Base-by-base conservation (phyloP, 805 yeast species). In the Kuraishia piskuri region DNA sequence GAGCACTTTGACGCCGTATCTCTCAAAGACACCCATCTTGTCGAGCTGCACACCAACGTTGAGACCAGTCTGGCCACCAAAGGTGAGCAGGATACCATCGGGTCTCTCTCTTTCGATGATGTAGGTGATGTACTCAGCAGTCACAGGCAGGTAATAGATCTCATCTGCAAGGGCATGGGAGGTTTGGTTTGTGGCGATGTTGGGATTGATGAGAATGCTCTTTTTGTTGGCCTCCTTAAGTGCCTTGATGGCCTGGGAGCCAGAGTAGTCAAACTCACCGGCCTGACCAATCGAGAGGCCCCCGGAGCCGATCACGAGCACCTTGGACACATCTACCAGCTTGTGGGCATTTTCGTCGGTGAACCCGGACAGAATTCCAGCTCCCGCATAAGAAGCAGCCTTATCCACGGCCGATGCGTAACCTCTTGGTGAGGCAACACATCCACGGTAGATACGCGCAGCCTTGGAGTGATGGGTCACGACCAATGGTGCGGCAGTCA, bases 61-160 rank as follows among this genome's bases (percentile, higher is more conserved):
- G 63, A 94, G 79, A 59, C 87, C 99, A 36, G 99, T 94, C 76
- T 94, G 99, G 60, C 99, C 99, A 65, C 99, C 99, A 69, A 94
- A 94, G 2, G 99, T 92, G 66, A 92, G 79, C 66, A 92, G 77
- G 53, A 94, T 91, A 49, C 97, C 98, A 71, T 94, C 98, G 46
- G 99, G 99, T 61, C 83, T 82, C 75, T 94, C 99, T 59, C 96
- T 84, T 73, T 94, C 96, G 59, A 94, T 92, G 65, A 94, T 89
- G 70, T 94, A 88, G 48, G 91, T 88, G 61, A 94, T 90, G 71
- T 92, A 94, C 68, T 94, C 99, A 20, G 98, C 88, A 45, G 98
- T 94, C 50, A 94, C 98, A 17, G 99, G 99, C 56, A 94, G 78
- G 70, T 86, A 92, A 75, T 92, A 92, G 57, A 94, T 85, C 71